These are phyloP conservation scores for Penicillium sp. DNA, from an alignment of 2,329 filamentous ascomycete genomes.

Conservation along the genomic window DNA sequence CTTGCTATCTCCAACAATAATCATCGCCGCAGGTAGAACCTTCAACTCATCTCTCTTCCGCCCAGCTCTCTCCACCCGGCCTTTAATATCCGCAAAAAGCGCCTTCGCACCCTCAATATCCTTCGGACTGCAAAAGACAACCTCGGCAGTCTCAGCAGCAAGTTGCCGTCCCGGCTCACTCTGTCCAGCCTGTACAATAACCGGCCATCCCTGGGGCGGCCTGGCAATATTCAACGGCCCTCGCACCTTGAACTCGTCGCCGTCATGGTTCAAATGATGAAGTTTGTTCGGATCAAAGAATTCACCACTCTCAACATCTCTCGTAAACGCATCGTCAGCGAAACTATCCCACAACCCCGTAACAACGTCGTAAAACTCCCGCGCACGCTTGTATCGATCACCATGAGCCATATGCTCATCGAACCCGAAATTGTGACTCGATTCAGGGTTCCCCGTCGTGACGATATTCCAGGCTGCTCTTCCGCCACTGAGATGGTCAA, in stretches of 20 bases:
- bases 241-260: slow-evolving; percentile 45
- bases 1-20: slow-evolving; percentile 48
- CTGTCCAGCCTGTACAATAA: slow-evolving; percentile 53
- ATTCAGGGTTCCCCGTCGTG: slow-evolving; percentile 51
- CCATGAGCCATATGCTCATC: slow-evolving; percentile 49
- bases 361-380: slow-evolving; percentile 52
- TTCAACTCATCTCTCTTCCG: slow-evolving; percentile 47
- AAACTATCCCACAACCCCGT: slow-evolving; percentile 53
- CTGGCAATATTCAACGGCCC: slow-evolving; percentile 52
- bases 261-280: slow-evolving; percentile 50
- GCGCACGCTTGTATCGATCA: slow-evolving; percentile 49
- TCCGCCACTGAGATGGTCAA: slow-evolving; percentile 49
- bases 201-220: slow-evolving; percentile 52
- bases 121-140: slow-evolving; percentile 49
- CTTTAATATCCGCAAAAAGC: slow-evolving; percentile 51
- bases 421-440: slow-evolving; percentile 49
- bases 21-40: slow-evolving; percentile 49
- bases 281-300: slow-evolving; percentile 51
- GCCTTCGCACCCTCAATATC: slow-evolving; percentile 45
- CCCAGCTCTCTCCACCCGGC: slow-evolving; percentile 43
- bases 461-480: slow-evolving; percentile 54
- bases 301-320: slow-evolving; percentile 46
- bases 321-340: slow-evolving; percentile 52
- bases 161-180: slow-evolving; percentile 50
- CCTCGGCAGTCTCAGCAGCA: slow-evolving; percentile 51